Evolutionary conservation across 2,329 filamentous ascomycete species (phyloP), one percentile per base, ranked within the genome.

Genomic region (Fonsecaea nubica): DNA sequence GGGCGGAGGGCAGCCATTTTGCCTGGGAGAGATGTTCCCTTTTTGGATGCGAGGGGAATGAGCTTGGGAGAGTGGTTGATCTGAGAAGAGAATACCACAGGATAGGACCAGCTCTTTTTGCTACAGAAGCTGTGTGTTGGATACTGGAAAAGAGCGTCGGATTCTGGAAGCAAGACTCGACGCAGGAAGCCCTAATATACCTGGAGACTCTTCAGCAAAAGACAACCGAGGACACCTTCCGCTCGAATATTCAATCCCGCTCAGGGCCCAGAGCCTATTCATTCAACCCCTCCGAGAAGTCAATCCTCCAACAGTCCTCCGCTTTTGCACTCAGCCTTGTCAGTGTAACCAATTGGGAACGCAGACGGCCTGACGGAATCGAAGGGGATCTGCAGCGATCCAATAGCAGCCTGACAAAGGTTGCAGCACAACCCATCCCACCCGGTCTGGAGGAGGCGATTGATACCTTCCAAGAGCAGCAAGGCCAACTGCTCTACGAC

Each of bases 1-100:
- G 92, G 92, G 57, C 76, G 79, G 38, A 80, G 69, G 59, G 77
- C 74, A 2, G 79, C 78, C 79, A 81, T 81, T 8, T 59, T 57
- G 48, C 2, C 7, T 55, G 3, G 7, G 21, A 50, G 33, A 2
- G 15, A 10, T 4, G 10, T 58, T 5, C 2, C 32, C 35, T 48
- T n/a, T n/a, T 32, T 12, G 30, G n/a, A 13, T 21, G n/a, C 40
- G 45, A 40, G 6, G 45, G 45, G 5, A 13, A 6, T 48, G 45
- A 32, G n/a, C 15, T 36, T 35, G 12, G 21, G 18, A 3, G 15
- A 15, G n/a, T 54, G 48, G 15, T 38, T 12, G 9, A 25, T 30
- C 45, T 4, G 18, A 10, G 33, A 61, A 32, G 6, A 50, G 45
- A 50, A 8, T 8, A 25, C 21, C 45, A 50, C 18, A 12, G 4